Evolutionary conservation across 169 alveolate species (phyloP).

Genomic region (Plasmodium sp.): DNA sequence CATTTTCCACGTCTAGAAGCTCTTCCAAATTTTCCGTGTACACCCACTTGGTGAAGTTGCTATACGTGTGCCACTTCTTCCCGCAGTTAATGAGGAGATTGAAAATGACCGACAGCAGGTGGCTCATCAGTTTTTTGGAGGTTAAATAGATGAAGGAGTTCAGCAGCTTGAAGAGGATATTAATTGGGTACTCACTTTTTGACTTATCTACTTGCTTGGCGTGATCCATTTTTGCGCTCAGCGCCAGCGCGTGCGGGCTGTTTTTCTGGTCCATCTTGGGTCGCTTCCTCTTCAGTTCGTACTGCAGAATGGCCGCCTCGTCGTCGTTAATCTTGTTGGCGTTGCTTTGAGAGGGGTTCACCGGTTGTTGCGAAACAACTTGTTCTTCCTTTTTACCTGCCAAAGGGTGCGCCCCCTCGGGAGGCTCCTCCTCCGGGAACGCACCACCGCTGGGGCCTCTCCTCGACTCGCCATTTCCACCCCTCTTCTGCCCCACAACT

Average conservation of each 20-base stretch:
- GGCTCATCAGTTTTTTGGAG: constrained; percentile 83
- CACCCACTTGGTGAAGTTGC: constrained; percentile 65
- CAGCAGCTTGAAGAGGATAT: constrained; percentile 78
- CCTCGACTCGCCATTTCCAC: not conserved
- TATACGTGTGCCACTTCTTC: constrained; percentile 13
- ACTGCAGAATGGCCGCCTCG: constrained; percentile 63
- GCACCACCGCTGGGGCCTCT: not conserved
- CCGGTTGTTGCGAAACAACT: not conserved
- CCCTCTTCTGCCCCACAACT: not conserved
- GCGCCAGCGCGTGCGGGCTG: not conserved
- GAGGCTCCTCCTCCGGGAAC: not conserved
- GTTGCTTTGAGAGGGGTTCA: not conserved
- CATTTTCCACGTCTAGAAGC: not conserved
- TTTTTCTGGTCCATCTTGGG: constrained; percentile 48
- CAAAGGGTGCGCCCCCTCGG: not conserved
- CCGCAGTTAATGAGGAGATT: constrained; percentile 70
- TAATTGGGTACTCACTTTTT: constrained; percentile 76
- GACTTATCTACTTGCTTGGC: not conserved
- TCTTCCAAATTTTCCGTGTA: constrained; percentile 59
- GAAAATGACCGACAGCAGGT: constrained; percentile 79
- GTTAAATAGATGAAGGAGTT: constrained; percentile 82
- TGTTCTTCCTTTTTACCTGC: not conserved
- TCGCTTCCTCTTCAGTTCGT: constrained; percentile 64
- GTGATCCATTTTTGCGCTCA: not conserved
- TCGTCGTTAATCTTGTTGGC: constrained; percentile 21